A percentile compares a stretch with the other conserved stretches of the same genome.
These are phyloP conservation scores for Xylariaceae sp. DNA, from an alignment of 2,329 filamentous ascomycete genomes.

Conservation along the genomic window DNA sequence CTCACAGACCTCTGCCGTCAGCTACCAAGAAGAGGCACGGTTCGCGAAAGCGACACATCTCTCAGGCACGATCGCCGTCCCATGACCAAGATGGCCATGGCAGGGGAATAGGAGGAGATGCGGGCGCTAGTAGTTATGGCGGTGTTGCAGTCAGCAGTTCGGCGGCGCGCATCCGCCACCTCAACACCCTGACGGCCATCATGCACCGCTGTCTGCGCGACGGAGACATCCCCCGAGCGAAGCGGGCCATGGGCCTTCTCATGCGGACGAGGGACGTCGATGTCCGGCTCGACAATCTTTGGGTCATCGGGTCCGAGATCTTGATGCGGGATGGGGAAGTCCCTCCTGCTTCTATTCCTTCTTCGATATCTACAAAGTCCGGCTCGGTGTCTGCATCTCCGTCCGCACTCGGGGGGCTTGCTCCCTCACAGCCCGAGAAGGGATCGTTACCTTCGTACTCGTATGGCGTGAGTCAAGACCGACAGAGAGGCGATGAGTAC, in stretches of 20 bases:
- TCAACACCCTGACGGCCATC: conserved; percentile 62
- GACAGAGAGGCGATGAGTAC: too few relatives aligned
- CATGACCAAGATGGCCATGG: neutral
- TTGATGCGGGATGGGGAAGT: conserved; percentile 58
- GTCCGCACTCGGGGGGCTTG: neutral
- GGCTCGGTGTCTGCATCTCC: neutral
- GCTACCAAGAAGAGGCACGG: neutral
- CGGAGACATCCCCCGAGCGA: conserved; percentile 66
- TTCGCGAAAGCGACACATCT: neutral
- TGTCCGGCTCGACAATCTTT: conserved; percentile 62
- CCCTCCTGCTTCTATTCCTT: conserved; percentile 6
- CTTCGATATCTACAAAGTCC: neutral
- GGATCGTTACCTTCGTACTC: too few relatives aligned
- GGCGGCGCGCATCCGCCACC: conserved; percentile 46
- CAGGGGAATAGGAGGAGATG: conserved; percentile 6
- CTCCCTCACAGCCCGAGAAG: too few relatives aligned
- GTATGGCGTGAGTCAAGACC: too few relatives aligned
- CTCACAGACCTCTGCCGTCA: conserved; percentile 40
- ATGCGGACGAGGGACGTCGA: conserved; percentile 59
- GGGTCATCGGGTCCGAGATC: conserved; percentile 82
- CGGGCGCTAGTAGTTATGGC: conserved; percentile 14
- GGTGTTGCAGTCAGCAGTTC: conserved; percentile 8
- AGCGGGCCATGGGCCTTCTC: conserved; percentile 69
- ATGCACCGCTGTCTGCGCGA: conserved; percentile 67
- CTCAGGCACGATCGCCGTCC: too few relatives aligned